Base-by-base conservation (phyloP, 2,329 filamentous ascomycete genomes). In the Pseudocercospora fijiensis region DNA sequence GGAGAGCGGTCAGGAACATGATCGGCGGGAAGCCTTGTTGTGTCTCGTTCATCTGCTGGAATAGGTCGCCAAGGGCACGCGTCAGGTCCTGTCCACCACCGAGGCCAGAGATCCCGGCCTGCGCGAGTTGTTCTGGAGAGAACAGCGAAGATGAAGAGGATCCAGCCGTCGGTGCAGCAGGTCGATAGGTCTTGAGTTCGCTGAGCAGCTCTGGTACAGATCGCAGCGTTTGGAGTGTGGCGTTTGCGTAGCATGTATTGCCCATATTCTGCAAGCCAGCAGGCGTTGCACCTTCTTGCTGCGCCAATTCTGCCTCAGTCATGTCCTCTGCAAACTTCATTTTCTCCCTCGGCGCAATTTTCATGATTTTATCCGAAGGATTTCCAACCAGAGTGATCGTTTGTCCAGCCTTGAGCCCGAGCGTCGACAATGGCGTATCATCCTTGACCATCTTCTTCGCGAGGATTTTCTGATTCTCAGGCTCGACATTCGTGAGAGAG, bases 201-300 rank as follows among this genome's bases (percentile, higher is more conserved):
- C 91, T 83, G 74, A 96, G 92, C 37, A 99, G 86, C 80, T 99
- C 95, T 8, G 95, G 95, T 64, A 99, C 92, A 59, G 89, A 85
- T 66, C 91, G 88, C 69, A 99, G 82, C 3, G 92, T 90, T 78
- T 99, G 96, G n/a, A 99, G 83, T 0, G 94, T 96, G 57, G 95
- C 95, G 83, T 99, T 99, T 74, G 98, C 88, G 77, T 99, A 99
- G 82, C 95, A 99, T 3, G 96, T 99, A 78, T 99, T 99, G 71
- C 96, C 95, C 65, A 97, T 82, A 75, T 99, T 99, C 76, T 90
- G 85, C 66, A 99, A 81, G 53, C 95, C 95, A 62, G 93, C 90
- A 1, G 96, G 95, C 52, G 85, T 94, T 55, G 93, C 93, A 63
- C 91, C 92, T 64, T 89, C 89, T 75, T 90, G 86, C 77, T 88